Evolutionary conservation across 306 rosid species (phyloP).

Genomic region (Mucuna pruriens): DNA sequence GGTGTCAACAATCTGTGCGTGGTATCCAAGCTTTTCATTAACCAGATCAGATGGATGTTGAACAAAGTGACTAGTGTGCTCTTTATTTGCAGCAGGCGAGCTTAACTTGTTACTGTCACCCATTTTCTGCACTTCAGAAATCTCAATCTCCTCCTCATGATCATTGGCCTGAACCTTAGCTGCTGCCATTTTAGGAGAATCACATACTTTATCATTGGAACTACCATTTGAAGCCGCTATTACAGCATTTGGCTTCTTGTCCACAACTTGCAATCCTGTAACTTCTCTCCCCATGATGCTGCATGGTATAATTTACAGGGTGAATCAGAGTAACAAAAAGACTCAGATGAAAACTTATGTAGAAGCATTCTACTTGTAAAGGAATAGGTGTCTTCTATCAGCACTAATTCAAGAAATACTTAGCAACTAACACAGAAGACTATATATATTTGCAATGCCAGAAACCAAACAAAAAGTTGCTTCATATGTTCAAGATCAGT

Average conservation of each 20-base stretch:
- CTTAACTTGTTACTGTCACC: constrained; percentile 42
- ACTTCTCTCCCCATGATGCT: constrained; percentile 93
- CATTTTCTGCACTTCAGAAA: constrained; percentile 47
- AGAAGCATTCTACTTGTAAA: constrained; percentile 20
- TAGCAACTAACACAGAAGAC: background rate
- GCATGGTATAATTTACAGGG: constrained; percentile 40
- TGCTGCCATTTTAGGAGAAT: constrained; percentile 54
- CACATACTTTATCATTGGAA: constrained; percentile 48
- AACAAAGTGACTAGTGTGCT: constrained; percentile 45
- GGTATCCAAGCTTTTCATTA: constrained; percentile 47
- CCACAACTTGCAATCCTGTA: constrained; percentile 53
- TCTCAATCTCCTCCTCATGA: constrained; percentile 57
- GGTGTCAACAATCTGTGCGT: constrained; percentile 46
- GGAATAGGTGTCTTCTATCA: constrained; percentile 9
- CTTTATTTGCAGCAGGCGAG: constrained; percentile 52
- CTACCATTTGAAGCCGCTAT: constrained; percentile 44
- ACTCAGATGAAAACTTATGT: background rate
- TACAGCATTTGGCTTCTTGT: constrained; percentile 57
- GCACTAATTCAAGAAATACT: background rate
- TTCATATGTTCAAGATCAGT: background rate
- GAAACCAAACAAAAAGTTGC: background rate
- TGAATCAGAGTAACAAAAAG: constrained; percentile 28
- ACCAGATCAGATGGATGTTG: constrained; percentile 55
- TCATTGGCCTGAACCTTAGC: constrained; percentile 59
- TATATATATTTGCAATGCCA: background rate